phyloP scores from a whole-genome alignment of 257 asterid genomes.

The Fraxinus anomala region DNA sequence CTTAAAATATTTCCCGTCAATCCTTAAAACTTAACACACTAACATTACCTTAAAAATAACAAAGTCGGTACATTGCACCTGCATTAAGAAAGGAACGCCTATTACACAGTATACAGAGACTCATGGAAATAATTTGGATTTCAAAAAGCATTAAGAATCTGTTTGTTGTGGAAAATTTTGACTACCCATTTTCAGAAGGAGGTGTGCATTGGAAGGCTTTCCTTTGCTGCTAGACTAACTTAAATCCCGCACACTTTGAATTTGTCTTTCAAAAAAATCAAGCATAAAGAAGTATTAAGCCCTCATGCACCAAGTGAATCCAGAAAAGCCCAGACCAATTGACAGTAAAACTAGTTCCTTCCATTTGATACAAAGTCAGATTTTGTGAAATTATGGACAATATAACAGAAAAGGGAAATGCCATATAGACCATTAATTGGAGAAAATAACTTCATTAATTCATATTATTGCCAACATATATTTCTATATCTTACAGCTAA shows the following conservation, averaged over 20 bases:
- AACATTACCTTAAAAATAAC: too few species aligned
- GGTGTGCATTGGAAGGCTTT: background rate
- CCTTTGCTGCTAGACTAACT: background rate
- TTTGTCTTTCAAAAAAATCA: background rate
- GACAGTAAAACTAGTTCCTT: slow-evolving; percentile 2
- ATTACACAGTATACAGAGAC: slow-evolving; percentile 13
- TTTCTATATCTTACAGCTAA: background rate
- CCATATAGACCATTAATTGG: background rate
- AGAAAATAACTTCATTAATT: background rate
- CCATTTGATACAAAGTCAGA: background rate
- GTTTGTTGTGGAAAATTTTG: background rate
- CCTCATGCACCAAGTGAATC: background rate
- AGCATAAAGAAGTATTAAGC: background rate
- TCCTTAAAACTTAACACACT: too few species aligned
- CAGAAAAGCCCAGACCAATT: background rate
- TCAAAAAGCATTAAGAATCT: background rate
- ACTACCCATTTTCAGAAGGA: background rate
- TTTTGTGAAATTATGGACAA: background rate
- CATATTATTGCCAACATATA: background rate
- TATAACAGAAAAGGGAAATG: background rate
- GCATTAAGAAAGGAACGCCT: background rate
- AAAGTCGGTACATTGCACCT: too few species aligned
- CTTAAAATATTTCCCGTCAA: too few species aligned
- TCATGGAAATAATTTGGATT: slow-evolving; percentile 15
- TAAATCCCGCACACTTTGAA: slow-evolving; percentile 17